Evolutionary conservation across 192 early-diverging fungal species (phyloP).

Genomic region (Coemansia umbellata): DNA sequence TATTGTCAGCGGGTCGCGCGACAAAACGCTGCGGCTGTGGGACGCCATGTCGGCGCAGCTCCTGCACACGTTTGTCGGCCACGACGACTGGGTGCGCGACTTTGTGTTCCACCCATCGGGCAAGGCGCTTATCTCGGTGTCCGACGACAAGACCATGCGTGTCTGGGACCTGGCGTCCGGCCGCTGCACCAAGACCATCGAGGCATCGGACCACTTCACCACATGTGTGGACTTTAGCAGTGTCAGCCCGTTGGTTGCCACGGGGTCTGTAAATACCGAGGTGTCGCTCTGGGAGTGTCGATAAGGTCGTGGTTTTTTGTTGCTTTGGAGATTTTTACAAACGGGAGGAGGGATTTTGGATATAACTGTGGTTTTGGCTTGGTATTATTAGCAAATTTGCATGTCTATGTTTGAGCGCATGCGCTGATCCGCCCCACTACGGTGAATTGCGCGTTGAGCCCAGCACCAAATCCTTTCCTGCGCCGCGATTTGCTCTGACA

Average conservation of each 20-base stretch:
- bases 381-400: too few relatives aligned
- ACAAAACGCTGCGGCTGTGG: constrained; percentile 90
- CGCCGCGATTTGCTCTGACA: too few relatives aligned
- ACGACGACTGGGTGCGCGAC: constrained; percentile 92
- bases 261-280: constrained; percentile 78
- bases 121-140: constrained; percentile 74
- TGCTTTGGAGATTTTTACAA: too few relatives aligned
- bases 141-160: constrained; percentile 88
- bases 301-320: constrained; percentile 5
- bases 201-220: constrained; percentile 87
- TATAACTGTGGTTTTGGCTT: too few relatives aligned
- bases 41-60: constrained; percentile 63
- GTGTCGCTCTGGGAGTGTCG: constrained; percentile 75
- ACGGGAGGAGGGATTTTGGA: too few relatives aligned
- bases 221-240: constrained; percentile 74
- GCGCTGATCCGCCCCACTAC: too few relatives aligned
- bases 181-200: constrained; percentile 74
- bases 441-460: too few relatives aligned
- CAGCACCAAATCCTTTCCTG: too few relatives aligned
- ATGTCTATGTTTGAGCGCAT: too few relatives aligned
- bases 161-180: constrained; percentile 87
- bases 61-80: constrained; percentile 75
- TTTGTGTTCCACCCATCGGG: constrained; percentile 80
- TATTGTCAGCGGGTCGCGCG: constrained; percentile 79
- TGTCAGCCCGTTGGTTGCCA: constrained; percentile 71